A percentile compares a stretch with the other conserved stretches of the same genome.
Evolutionary conservation across 306 rosid genomes (phyloP).

Genomic region (Glycine latifolia): DNA sequence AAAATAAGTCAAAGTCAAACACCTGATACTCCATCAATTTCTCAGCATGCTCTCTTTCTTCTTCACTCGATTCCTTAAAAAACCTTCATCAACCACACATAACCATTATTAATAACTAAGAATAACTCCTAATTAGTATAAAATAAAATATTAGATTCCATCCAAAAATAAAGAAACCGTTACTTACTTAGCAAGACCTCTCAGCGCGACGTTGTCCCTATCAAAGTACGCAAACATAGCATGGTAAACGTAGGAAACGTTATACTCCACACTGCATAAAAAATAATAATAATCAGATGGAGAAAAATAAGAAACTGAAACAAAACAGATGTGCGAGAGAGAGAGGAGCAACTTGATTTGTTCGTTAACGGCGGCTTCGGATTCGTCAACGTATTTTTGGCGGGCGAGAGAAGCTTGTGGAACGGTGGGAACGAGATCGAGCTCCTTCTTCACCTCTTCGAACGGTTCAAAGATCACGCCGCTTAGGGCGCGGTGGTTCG

Average conservation of each 20-base stretch:
- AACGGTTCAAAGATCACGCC: constrained; percentile 95
- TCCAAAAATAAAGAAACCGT: not conserved
- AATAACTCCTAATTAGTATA: not conserved
- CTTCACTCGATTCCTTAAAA: constrained; percentile 92
- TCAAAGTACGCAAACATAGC: constrained; percentile 96
- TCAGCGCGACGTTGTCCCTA: constrained; percentile 93
- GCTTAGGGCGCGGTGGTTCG: constrained; percentile 57
- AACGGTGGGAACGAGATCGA: constrained; percentile 77
- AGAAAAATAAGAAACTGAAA: not conserved
- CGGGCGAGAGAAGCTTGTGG: constrained; percentile 88
- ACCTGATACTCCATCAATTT: constrained; percentile 96
- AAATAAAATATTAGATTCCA: not conserved
- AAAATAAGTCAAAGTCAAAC: constrained; percentile 15
- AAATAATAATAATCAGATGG: not conserved
- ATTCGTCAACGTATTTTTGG: constrained; percentile 61
- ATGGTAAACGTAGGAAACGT: constrained; percentile 91
- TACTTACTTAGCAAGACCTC: constrained; percentile 92
- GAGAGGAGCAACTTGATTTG: constrained; percentile 69
- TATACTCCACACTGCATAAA: constrained; percentile 87
- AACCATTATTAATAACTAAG: not conserved
- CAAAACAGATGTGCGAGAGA: constrained; percentile 47
- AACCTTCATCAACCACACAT: constrained; percentile 53
- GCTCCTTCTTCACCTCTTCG: constrained; percentile 93
- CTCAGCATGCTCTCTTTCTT: constrained; percentile 96
- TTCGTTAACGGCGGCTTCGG: constrained; percentile 88